These are phyloP conservation scores for Pseudogymnoascus sp. DNA, from an alignment of 2,329 filamentous ascomycete species.

Conservation along the genomic window DNA sequence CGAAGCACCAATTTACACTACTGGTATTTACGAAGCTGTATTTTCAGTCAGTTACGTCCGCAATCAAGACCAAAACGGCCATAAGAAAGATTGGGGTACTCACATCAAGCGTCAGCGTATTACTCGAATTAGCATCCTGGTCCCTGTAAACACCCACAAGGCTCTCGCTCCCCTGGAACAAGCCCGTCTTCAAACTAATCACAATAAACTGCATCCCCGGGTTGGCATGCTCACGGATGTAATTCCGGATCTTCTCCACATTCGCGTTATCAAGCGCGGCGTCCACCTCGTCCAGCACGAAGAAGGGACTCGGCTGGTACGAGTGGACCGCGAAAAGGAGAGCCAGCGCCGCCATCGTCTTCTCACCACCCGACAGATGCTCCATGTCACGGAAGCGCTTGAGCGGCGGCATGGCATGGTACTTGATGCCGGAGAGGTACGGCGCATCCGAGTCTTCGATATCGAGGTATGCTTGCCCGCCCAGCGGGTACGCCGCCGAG, in stretches of 20 bases:
- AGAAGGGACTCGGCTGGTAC: slow-evolving; percentile 93
- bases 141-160: slow-evolving; percentile 93
- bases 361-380: slow-evolving; percentile 91
- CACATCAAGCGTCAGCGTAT: slow-evolving; percentile 89
- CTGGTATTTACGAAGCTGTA: slow-evolving; percentile 12
- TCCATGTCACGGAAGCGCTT: slow-evolving; percentile 99
- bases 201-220: slow-evolving; percentile 99
- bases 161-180: slow-evolving; percentile 95
- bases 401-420: slow-evolving; percentile 95
- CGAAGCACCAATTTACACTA: not conserved
- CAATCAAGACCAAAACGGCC: not conserved
- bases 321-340: slow-evolving; percentile 94
- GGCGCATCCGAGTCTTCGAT: slow-evolving; percentile 92
- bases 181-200: slow-evolving; percentile 87
- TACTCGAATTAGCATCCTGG: slow-evolving; percentile 85
- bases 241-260: slow-evolving; percentile 91
- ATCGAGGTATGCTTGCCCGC: slow-evolving; percentile 80
- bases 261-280: slow-evolving; percentile 98
- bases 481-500: slow-evolving; percentile 84
- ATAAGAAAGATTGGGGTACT: slow-evolving; percentile 38
- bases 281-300: slow-evolving; percentile 96
- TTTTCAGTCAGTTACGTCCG: not conserved
- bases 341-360: slow-evolving; percentile 97
- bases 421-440: slow-evolving; percentile 92
- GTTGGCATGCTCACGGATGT: slow-evolving; percentile 86